Conservation (phyloP, 225 moss, liverwort and hornwort species). For the Marchantia polymorpha region DNA sequence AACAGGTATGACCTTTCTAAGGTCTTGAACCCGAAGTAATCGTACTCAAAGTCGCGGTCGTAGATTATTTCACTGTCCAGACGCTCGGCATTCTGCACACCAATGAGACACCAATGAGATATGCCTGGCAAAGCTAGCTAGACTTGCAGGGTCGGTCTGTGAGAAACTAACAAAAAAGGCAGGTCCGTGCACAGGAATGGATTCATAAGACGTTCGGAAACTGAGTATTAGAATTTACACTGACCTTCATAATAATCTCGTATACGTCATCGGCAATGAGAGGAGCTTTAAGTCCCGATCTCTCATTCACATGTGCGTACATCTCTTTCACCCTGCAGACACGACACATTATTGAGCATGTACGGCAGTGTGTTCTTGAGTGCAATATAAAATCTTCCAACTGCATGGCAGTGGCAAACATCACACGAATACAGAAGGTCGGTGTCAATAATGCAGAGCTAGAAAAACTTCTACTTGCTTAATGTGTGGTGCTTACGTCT, state of each 20-base stretch:
- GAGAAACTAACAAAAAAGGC: no score
- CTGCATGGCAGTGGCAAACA: no score
- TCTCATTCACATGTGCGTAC: conserved; percentile 70
- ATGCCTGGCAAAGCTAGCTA: no score
- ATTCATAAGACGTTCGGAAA: not conserved
- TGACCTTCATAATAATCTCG: conserved; percentile 64
- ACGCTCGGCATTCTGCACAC: conserved; percentile 64
- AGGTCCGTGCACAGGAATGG: not conserved
- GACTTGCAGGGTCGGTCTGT: no score
- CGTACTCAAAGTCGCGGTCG: conserved; percentile 91
- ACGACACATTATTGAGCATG: not conserved
- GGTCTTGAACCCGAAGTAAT: conserved; percentile 93
- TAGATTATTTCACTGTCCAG: conserved; percentile 93
- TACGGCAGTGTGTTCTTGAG: not conserved
- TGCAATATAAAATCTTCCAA: not conserved
- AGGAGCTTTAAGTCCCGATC: conserved; percentile 63
- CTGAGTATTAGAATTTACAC: not conserved
- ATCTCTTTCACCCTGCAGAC: conserved; percentile 69
- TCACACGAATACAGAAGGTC: no score
- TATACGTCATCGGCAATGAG: conserved; percentile 82
- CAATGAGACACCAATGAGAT: not conserved
- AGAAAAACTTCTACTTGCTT: no score
- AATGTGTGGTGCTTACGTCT: conserved; percentile 56
- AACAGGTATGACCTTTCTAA: conserved; percentile 83
- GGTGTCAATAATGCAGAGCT: not conserved